Percentiles rank a stretch among this genome's conserved stretches.
phyloP scores from a whole-genome alignment of 2,329 filamentous ascomycete species.

The Microascus cirrosus region DNA sequence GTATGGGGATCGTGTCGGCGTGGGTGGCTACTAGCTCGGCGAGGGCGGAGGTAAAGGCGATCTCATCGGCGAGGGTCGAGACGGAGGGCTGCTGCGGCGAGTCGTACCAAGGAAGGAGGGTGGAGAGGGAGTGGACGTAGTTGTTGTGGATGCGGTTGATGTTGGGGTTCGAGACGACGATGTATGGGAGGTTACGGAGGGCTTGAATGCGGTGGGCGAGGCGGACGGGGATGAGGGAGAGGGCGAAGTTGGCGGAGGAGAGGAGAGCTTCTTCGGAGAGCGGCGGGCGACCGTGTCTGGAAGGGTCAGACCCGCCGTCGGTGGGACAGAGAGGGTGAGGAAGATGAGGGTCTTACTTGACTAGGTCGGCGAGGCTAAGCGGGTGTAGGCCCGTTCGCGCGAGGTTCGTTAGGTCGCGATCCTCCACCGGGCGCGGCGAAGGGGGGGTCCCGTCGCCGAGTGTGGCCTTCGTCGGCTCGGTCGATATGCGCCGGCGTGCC shows the following conservation, averaged over 20 bases:
- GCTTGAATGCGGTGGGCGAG: slow-evolving; percentile 91
- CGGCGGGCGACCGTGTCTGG: slow-evolving; percentile 67
- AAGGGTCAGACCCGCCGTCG: not conserved
- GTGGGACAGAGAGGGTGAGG: not conserved
- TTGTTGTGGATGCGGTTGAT: slow-evolving; percentile 92
- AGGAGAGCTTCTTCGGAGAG: slow-evolving; percentile 71
- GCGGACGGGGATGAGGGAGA: slow-evolving; percentile 81
- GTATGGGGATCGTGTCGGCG: slow-evolving; percentile 83
- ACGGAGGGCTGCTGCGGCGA: slow-evolving; percentile 45
- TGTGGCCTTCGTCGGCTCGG: not conserved
- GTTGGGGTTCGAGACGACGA: slow-evolving; percentile 95
- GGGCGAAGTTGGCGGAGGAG: slow-evolving; percentile 88
- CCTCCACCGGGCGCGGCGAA: slow-evolving; percentile 30
- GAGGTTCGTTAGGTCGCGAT: slow-evolving; percentile 69
- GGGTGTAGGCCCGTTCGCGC: slow-evolving; percentile 69
- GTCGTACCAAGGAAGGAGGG: slow-evolving; percentile 66
- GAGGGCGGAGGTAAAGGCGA: slow-evolving; percentile 82
- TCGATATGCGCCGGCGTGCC: not conserved
- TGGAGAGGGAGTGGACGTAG: slow-evolving; percentile 87
- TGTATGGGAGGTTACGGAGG: slow-evolving; percentile 86
- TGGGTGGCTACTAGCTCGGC: slow-evolving; percentile 94
- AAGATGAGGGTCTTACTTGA: slow-evolving; percentile 50
- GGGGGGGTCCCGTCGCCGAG: not conserved
- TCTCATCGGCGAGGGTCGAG: slow-evolving; percentile 69
- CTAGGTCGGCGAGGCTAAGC: slow-evolving; percentile 76